These are phyloP conservation scores for Penicillium salamii DNA, from an alignment of 495 filamentous ascomycete species.

Conservation along the genomic window DNA sequence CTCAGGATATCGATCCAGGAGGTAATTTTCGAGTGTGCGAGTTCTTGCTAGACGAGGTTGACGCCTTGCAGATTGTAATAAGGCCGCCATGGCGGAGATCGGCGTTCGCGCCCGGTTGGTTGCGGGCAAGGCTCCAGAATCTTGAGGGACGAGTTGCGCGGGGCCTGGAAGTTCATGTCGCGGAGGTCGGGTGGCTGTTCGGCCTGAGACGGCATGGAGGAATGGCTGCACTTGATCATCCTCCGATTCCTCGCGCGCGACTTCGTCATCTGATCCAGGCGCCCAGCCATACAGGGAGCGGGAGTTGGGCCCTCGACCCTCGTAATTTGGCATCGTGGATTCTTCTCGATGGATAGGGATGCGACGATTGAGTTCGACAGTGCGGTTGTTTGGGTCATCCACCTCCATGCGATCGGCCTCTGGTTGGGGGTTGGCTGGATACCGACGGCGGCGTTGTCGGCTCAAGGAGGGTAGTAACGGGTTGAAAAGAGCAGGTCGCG, in stretches of 20 bases:
- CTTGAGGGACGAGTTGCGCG: constrained; percentile 9
- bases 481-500: constrained; percentile 34
- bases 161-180: constrained; percentile 22
- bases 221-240: constrained; percentile 34
- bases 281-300: constrained; percentile 60
- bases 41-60: constrained; percentile 45
- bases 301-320: constrained; percentile 45
- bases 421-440: constrained; percentile 22
- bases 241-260: constrained; percentile 25
- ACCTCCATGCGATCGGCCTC: constrained; percentile 44
- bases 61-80: constrained; percentile 49
- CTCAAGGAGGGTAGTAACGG: constrained; percentile 34
- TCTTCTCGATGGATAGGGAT: constrained; percentile 40
- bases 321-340: constrained; percentile 41
- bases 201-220: constrained; percentile 24
- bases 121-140: constrained; percentile 12
- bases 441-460: constrained; percentile 36
- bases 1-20: constrained; percentile 34
- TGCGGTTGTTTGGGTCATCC: constrained; percentile 35
- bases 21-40: constrained; percentile 45
- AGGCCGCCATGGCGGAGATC: constrained; percentile 39
- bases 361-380: constrained; percentile 42
- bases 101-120: constrained; percentile 17
- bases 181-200: constrained; percentile 25
- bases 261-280: constrained; percentile 53